phyloP scores from a whole-genome alignment of 2,329 filamentous ascomycete genomes.

The Graphilbum ipis-grandicollis region DNA sequence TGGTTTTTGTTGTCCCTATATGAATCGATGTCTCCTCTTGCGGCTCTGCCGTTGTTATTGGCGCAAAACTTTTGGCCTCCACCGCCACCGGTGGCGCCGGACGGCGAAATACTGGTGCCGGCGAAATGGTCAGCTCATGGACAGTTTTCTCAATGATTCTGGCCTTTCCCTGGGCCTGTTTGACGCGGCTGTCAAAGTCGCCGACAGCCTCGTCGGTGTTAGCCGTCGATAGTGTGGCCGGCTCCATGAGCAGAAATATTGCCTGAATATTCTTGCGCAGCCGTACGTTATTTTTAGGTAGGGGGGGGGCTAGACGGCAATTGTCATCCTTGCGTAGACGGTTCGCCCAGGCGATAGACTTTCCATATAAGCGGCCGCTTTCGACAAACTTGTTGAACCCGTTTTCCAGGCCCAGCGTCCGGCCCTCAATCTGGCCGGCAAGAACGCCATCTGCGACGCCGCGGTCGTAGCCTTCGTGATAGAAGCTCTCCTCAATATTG shows the following conservation, averaged over 20 bases:
- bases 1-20: too few species aligned
- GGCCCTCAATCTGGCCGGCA: conserved; percentile 73
- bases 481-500: conserved; percentile 52
- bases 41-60: too few species aligned
- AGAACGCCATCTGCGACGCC: conserved; percentile 59
- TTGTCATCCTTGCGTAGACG: conserved; percentile 26
- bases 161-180: conserved; percentile 64
- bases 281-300: conserved; percentile 47
- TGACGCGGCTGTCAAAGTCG: conserved; percentile 79
- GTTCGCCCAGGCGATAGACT: conserved; percentile 69
- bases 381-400: conserved; percentile 86
- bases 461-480: conserved; percentile 62
- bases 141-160: conserved; percentile 68
- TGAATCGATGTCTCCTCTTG: too few species aligned
- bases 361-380: conserved; percentile 62
- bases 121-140: conserved; percentile 15
- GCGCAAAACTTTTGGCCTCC: too few species aligned
- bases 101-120: too few species aligned
- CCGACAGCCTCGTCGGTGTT: conserved; percentile 82
- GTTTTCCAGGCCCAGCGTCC: conserved; percentile 77
- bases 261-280: conserved; percentile 61
- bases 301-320: too few species aligned
- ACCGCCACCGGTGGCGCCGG: too few species aligned
- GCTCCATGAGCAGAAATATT: conserved; percentile 65
- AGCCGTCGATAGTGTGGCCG: conserved; percentile 55